Base-by-base conservation (phyloP, 2,329 filamentous ascomycete genomes). In the Neophaeococcomyces aloes region DNA sequence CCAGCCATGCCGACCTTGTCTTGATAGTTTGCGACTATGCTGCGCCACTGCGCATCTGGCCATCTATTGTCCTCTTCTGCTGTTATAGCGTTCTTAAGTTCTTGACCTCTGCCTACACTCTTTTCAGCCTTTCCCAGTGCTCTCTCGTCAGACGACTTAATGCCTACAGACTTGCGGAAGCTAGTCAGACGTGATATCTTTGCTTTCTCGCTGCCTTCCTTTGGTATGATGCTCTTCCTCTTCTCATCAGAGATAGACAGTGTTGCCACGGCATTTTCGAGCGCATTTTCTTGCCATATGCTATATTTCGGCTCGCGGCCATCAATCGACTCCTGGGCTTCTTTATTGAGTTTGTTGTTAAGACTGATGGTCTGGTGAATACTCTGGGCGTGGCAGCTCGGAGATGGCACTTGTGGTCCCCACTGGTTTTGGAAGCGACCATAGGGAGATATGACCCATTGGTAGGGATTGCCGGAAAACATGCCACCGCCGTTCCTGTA, bases 11-110 rank as follows among this genome's bases (percentile, higher is more conserved):
- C 65, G 13, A 69, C 59, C 44, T 64, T 61, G 10, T 64, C 57
- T 47, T 69, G 67, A 46, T 71, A 70, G 4, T 48, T 44, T 1
- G 51, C 46, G 5, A 65, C 66, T 14, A 71, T 58, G 1, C 57
- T 48, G 47, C 60, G 59, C 53, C 61, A 65, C 21, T 61, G 52
- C 10, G 56, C 47, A 42, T 67, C 61, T 37, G 62, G 65, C 68
- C 68, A 71, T 36, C 67, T 57, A 4, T 62, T 64, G 13, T 56
- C 44, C 48, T 71, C 68, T 53, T 71, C 68, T 7, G 52, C 49
- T 4, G 67, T 46, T 14, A 70, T 70, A 0, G 54, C 50, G 17
- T 59, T 49, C 17, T 62, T 61, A 4, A 69, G 42, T 3, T 47
- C 48, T 17, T 19, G 40, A 21, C 35, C 36, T 33, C 35, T 17